Evolutionary conservation across 129 eudicot species (phyloP), one percentile per base, ranked within the genome.

Genomic region (Flaveria brownii): DNA sequence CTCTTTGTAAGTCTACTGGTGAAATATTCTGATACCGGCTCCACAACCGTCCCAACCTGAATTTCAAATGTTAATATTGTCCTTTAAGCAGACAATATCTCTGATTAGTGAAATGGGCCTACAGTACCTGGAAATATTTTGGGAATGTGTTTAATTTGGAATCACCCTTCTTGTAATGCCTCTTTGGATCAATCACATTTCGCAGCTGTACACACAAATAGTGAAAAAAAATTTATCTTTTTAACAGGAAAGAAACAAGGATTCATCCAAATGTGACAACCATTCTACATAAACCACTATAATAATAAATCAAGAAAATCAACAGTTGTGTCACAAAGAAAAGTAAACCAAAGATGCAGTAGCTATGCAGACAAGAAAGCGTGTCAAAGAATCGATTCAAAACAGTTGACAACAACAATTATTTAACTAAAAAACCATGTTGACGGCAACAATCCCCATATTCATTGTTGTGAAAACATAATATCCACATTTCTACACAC

Each of bases 161-260:
- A 69, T 89, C 96, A 56, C 90, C 90, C 84, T 89, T 91, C 93
- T 91, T 91, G 84, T 94, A 94, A 78, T 94, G 99, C 77, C 99
- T 91, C 85, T 91, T 94, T 1, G 99, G 99, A 83, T 94, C 99
- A 49, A 94, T 81, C 75, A 86, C 97, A 56, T 83, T 65, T 78
- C 99, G 84, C 89, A 94, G 75, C 99, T 93, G 82, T 25, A 81
- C 61, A 68, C 62, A 77, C 45, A 73, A 81, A 30, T 56, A 57
- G 10, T 17, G 50, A 8, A 70, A 70, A 4, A 43, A 63, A 14
- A 30, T 2, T 2, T 61, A 57, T 57, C 20, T 63, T 63, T 30
- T 2, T 14, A 30, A 14, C 15, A 12, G 9, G 42, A 62, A 28
- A 28, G 4, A 15, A 63, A 30, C 68, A 15, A 61, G 3, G 41